Evolutionary conservation across 2,329 filamentous ascomycete genomes (phyloP), one percentile per base, ranked within the genome.

Genomic region (Diaporthe sp.): DNA sequence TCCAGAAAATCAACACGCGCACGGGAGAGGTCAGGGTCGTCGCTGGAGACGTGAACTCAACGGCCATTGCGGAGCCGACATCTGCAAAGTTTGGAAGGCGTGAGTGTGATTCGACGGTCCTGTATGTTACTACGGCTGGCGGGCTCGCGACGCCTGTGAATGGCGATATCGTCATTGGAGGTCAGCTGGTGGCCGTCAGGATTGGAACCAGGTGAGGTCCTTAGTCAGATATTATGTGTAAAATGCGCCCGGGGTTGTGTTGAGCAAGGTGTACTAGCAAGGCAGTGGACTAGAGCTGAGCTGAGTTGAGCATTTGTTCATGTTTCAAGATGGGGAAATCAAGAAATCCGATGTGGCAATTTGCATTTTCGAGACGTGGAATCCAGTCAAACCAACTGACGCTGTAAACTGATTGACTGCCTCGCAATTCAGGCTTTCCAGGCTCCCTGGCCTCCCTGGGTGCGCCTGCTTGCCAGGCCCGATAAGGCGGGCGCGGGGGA

Each of bases 1-100:
- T 79, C 61, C 70, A 78, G 60, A 72, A 71, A 71, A 75, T 79
- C 60, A 63, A 76, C 12, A 58, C 74, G 12, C 65, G 67, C 17
- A 76, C 76, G 9, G 58, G 75, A 47, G 31, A 75, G 7, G 77
- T 79, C 20, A 44, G 63, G 13, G 63, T 71, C 37, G 65, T 80
- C 49, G 79, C 78, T 42, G 78, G 78, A 22, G 72, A 77, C 47
- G 60, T 80, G 68, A 78, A 79, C 55, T 76, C 74, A 4, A 76
- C 75, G 22, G 72, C 71, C 7, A 76, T 79, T 72, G 77, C 76
- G 3, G 77, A 78, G 55, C 28, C 75, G 25, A 75, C 73, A 4
- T 72, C 77, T 37, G 70, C 76, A 20, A 75, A 68, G 39, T 78
- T 78, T 31, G 77, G 77, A 20, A 71, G 77, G 47, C 73, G 75